phyloP scores from a whole-genome alignment of 805 yeast species.

The Grigorovia transvaalensis region DNA sequence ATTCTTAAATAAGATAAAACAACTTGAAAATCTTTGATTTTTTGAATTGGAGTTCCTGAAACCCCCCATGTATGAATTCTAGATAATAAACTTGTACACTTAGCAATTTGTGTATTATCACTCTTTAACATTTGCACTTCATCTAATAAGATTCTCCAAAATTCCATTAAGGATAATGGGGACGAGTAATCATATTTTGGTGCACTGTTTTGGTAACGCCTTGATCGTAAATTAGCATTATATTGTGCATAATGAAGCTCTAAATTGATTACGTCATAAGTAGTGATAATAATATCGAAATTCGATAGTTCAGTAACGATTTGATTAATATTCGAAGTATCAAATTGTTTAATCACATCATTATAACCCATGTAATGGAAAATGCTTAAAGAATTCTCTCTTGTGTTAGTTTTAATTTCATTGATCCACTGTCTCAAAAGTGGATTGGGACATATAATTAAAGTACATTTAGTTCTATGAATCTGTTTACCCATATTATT shows the following conservation, averaged over 20 bases:
- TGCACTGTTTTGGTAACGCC: conserved; percentile 20
- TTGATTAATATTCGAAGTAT: conserved; percentile 13
- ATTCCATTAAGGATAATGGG: conserved; percentile 71
- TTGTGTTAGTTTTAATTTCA: conserved; percentile 43
- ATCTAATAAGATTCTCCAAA: conserved; percentile 84
- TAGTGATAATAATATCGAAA: conserved; percentile 71
- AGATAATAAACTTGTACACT: conserved; percentile 69
- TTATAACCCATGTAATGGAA: conserved; percentile 53
- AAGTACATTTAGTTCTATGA: conserved; percentile 51
- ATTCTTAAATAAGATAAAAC: conserved; percentile 56
- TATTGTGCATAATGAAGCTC: conserved; percentile 76
- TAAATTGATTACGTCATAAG: conserved; percentile 58
- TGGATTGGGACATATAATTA: conserved; percentile 79
- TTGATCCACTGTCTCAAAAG: conserved; percentile 79
- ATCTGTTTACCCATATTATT: conserved; percentile 16
- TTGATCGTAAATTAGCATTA: conserved; percentile 37
- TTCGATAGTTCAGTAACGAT: conserved; percentile 45
- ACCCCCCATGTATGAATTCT: conserved; percentile 94
- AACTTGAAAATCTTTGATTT: conserved; percentile 58
- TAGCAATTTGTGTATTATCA: conserved; percentile 65
- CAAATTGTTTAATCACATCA: conserved; percentile 25
- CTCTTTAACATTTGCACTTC: conserved; percentile 87
- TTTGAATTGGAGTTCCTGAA: conserved; percentile 85
- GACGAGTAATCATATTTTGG: conserved; percentile 52
- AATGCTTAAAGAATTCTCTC: conserved; percentile 38